Base-by-base conservation (phyloP, 768 basidiomycete genomes). In the Mycena epipterygia region DNA sequence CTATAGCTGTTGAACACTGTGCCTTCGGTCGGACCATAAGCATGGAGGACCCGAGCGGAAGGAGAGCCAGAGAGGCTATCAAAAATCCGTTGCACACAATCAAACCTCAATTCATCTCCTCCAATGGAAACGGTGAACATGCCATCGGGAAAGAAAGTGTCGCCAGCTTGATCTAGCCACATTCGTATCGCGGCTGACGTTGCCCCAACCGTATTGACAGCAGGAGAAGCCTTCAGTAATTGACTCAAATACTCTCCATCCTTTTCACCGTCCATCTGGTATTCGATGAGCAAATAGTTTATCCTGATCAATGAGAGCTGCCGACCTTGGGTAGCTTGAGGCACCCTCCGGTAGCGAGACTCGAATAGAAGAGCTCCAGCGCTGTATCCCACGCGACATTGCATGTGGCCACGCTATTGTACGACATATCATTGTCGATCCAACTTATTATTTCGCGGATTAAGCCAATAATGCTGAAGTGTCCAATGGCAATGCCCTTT, bases 401-500 rank as follows among this genome's bases (percentile, higher is more conserved):
- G 49, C 35, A 23, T 30, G 52, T 52, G 33, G 53, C 51, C 17
- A 65, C 56, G 17, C 56, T 9, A 19, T 58, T 58, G 41, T 41
- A 58, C 25, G 56, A 5, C 9, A 29, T 42, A 7, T 39, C 19
- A 14, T 19, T 25, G 33, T 42, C 39, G 16, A 16, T 56, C 64
- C 64, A 65, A 5, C 37, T 21, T 33, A 46, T 55, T 13, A 44
- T 41, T 25, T 65, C 52, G 21, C 56, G 49, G 19, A 65, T 16
- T 5, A 30, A 4, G 21, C 16, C 17, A 29, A 65, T 56, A 19
- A 65, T 52, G 39, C 64, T 65, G 23, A 44, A 52, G 52, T 65
- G 64, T 27, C 64, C 64, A n/a, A 55, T 65, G 57, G 74, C 68
- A 44, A 76, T 73, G 33, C 75, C 75, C 58, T 76, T 76, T 21